Conservation (phyloP, 305 asterid genomes). For the Fraxinus paxiana region DNA sequence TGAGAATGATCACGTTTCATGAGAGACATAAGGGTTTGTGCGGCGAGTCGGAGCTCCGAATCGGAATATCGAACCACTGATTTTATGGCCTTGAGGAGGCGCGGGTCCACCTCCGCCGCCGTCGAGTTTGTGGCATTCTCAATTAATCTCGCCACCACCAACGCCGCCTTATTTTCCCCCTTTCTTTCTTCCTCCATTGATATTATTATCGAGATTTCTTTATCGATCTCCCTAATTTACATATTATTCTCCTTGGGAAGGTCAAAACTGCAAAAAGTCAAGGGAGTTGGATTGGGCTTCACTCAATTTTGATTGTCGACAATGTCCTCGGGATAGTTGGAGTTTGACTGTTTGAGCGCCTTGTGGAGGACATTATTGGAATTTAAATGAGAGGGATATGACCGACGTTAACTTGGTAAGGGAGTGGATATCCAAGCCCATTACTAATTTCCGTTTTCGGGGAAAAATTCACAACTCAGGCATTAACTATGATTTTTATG, state of each 20-base stretch:
- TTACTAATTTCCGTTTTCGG: not conserved
- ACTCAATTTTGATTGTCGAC: conserved; percentile 12
- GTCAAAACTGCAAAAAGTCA: not conserved
- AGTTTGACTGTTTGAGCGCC: not conserved
- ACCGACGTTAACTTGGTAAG: not conserved
- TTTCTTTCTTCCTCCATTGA: conserved; percentile 41
- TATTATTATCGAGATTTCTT: not conserved
- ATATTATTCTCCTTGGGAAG: not conserved
- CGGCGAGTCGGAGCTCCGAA: conserved; percentile 68
- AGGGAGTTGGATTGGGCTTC: not conserved
- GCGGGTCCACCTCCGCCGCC: conserved; percentile 70
- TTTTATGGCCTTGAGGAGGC: conserved; percentile 79
- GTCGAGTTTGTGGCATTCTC: conserved; percentile 71
- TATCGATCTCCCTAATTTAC: not conserved
- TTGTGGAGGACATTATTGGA: not conserved
- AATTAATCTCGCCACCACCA: conserved; percentile 47
- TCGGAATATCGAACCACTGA: conserved; percentile 69
- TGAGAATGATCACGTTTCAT: conserved; percentile 91
- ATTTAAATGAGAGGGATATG: not conserved
- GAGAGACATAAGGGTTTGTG: conserved; percentile 65
- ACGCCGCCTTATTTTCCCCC: conserved; percentile 15
- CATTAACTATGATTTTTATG: too few relatives aligned
- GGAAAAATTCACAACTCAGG: too few relatives aligned
- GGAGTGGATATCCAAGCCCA: not conserved
- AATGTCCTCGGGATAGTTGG: not conserved